A percentile compares a stretch with the other conserved stretches of the same genome.
Evolutionary conservation across 192 early-diverging fungal genomes (phyloP).

Genomic region (Coemansia sp.): DNA sequence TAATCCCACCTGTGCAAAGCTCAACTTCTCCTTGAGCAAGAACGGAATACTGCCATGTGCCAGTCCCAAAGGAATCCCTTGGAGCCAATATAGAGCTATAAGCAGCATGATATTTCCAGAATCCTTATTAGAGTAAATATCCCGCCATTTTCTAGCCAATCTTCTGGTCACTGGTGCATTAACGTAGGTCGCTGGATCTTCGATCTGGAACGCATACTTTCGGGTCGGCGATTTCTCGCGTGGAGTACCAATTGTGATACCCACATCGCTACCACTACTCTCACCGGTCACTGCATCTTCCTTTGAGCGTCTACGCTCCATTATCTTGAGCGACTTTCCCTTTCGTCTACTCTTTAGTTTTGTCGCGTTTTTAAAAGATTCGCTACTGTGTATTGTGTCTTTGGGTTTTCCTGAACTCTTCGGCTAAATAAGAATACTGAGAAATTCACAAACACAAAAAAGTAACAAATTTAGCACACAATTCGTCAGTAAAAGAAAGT

Average conservation of each 20-base stretch:
- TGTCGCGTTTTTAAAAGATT: background rate
- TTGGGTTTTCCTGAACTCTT: background rate
- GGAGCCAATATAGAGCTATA: constrained; percentile 71
- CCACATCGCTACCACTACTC: constrained; percentile 28
- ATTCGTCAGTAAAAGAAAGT: background rate
- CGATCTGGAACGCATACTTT: constrained; percentile 48
- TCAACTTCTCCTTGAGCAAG: constrained; percentile 89
- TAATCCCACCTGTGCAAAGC: constrained; percentile 87
- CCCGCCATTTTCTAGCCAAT: constrained; percentile 22
- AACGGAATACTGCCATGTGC: constrained; percentile 91
- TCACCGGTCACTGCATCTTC: background rate
- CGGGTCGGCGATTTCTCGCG: constrained; percentile 22
- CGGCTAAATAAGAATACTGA: background rate
- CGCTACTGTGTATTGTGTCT: background rate
- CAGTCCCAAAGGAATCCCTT: constrained; percentile 92
- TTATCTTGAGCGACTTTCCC: background rate
- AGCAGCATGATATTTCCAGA: constrained; percentile 58
- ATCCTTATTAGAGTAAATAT: constrained; percentile 52
- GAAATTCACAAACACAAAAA: background rate
- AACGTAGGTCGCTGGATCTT: constrained; percentile 41
- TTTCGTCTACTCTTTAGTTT: background rate
- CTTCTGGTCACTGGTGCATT: background rate
- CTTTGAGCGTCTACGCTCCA: background rate
- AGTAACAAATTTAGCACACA: background rate
- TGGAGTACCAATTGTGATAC: constrained; percentile 36